A percentile compares a stretch with the other conserved stretches of the same genome.
phyloP scores from a whole-genome alignment of 2,329 filamentous ascomycete species.

The Claviceps spartinae region DNA sequence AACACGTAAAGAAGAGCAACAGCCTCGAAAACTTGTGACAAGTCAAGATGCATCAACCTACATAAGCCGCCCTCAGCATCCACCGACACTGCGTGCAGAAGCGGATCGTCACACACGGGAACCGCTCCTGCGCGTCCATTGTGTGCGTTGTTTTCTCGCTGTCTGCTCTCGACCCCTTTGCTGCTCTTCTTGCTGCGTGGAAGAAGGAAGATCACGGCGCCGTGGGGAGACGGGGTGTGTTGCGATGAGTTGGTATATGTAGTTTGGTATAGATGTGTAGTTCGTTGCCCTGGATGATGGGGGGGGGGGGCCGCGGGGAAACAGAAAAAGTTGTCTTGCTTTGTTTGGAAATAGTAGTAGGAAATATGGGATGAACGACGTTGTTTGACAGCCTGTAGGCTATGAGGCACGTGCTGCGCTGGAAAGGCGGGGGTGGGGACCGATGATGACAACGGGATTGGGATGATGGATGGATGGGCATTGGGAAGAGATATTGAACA shows the following conservation, averaged over 20 bases:
- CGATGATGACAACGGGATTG: not conserved
- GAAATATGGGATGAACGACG: not conserved
- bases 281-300: too few relatives aligned
- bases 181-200: not conserved
- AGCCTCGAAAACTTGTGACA: too few relatives aligned
- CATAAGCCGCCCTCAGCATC: slow-evolving; percentile 78
- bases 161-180: not conserved
- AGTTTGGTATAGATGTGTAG: too few relatives aligned
- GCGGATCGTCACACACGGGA: slow-evolving; percentile 54
- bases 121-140: not conserved
- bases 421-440: not conserved
- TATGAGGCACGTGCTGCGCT: not conserved
- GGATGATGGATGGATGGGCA: too few relatives aligned
- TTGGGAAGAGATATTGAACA: too few relatives aligned
- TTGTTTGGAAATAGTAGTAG: not conserved
- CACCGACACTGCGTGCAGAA: slow-evolving; percentile 93
- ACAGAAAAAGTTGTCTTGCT: too few relatives aligned
- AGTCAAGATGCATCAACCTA: slow-evolving; percentile 26
- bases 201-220: not conserved
- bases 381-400: not conserved
- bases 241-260: too few relatives aligned
- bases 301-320: too few relatives aligned
- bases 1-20: too few relatives aligned
- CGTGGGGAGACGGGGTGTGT: too few relatives aligned
- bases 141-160: not conserved